Percentiles rank a stretch among this genome's conserved stretches.
Evolutionary conservation across 805 yeast genomes (phyloP).

Genomic region (Yarrowia alimentaria): DNA sequence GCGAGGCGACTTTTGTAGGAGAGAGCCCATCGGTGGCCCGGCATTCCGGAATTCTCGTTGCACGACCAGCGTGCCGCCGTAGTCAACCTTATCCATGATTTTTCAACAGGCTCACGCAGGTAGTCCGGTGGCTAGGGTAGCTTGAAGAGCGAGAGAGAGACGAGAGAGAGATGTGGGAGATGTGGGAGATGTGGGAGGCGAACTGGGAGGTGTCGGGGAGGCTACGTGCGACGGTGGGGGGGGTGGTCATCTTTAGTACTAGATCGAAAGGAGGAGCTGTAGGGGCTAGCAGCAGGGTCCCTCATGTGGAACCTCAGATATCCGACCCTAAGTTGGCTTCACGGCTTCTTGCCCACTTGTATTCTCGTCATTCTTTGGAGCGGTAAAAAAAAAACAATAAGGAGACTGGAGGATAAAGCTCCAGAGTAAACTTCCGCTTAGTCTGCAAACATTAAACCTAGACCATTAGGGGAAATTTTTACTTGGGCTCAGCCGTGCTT

Average conservation of each 20-base stretch:
- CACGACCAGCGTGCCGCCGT: conserved; percentile 13
- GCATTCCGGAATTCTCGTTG: conserved; percentile 6
- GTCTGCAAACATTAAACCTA: conserved; percentile 10
- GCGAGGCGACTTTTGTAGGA: not conserved
- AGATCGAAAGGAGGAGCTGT: not conserved
- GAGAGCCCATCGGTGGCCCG: not conserved
- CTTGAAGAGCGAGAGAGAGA: too few species aligned
- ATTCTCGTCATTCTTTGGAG: conserved; percentile 18
- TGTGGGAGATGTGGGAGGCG: conserved; percentile 2
- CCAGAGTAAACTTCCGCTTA: conserved; percentile 20
- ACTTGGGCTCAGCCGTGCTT: conserved; percentile 20
- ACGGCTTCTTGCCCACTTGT: conserved; percentile 20
- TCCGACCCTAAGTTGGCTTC: conserved; percentile 17
- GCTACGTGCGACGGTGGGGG: not conserved
- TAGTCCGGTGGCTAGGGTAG: conserved; percentile 23
- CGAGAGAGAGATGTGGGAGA: too few species aligned
- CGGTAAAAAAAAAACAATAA: conserved; percentile 11
- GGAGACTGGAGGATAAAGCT: conserved; percentile 7
- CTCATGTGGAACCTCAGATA: conserved; percentile 10
- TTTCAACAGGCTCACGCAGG: conserved; percentile 16
- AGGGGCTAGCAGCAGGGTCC: conserved; percentile 20
- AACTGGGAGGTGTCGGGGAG: not conserved
- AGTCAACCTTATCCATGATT: conserved; percentile 24
- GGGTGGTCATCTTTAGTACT: conserved; percentile 19
- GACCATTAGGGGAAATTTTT: conserved; percentile 19